A percentile compares a stretch with the other conserved stretches of the same genome.
phyloP scores from a whole-genome alignment of 257 asterid species.

The Plantago elongata region DNA sequence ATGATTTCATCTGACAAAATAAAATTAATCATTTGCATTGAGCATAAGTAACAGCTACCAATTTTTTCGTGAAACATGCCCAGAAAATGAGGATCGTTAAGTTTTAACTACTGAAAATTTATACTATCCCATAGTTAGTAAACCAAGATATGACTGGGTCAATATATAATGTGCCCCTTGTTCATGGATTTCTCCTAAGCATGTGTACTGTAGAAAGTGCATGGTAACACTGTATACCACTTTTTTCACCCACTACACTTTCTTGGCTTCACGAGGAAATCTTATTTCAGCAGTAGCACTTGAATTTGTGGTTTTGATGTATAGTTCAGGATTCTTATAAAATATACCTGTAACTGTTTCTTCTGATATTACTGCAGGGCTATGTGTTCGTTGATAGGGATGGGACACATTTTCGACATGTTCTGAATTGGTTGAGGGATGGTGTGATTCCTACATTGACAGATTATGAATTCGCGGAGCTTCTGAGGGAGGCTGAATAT shows the following conservation, averaged over 20 bases:
- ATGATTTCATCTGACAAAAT: no score
- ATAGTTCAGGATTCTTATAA: slow-evolving; percentile 4
- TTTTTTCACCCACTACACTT: not conserved
- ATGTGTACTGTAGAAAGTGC: not conserved
- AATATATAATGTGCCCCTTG: no score
- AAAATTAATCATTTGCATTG: no score
- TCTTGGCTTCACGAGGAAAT: slow-evolving; percentile 1
- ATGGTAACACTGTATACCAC: not conserved
- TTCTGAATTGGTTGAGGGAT: slow-evolving; percentile 93
- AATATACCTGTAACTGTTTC: slow-evolving; percentile 9
- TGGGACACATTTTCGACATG: slow-evolving; percentile 83
- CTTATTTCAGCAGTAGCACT: not conserved
- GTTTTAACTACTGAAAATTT: no score
- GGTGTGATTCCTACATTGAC: slow-evolving; percentile 67
- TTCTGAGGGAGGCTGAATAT: slow-evolving; percentile 82
- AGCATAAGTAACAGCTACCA: no score
- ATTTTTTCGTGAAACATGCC: no score
- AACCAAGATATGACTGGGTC: no score
- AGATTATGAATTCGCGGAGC: slow-evolving; percentile 65
- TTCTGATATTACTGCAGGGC: slow-evolving; percentile 54
- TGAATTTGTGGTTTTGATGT: slow-evolving; percentile 6
- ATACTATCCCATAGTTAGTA: no score
- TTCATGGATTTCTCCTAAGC: not conserved
- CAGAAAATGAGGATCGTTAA: no score
- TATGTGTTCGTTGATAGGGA: slow-evolving; percentile 86